Conservation (phyloP, 257 asterid species). For the Gardenia jasminoides region DNA sequence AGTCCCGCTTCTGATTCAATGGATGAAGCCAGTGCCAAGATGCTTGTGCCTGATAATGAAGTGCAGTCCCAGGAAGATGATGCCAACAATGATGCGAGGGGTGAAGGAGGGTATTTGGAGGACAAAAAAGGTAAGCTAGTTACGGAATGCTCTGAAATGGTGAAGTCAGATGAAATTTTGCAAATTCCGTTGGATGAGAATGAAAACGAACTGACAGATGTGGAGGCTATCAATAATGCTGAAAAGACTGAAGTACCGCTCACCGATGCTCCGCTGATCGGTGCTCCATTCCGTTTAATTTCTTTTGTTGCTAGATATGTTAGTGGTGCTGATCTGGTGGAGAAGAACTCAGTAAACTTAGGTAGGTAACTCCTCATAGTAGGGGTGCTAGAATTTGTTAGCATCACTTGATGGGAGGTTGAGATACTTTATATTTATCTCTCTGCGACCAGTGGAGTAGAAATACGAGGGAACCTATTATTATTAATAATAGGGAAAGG, state of each 20-base stretch:
- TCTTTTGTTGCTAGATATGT: constrained; percentile 93
- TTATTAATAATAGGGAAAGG: too few species aligned
- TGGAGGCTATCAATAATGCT: constrained; percentile 28
- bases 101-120: constrained; percentile 22
- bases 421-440: too few species aligned
- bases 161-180: constrained; percentile 57
- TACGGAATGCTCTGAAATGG: constrained; percentile 41
- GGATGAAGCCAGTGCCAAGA: constrained; percentile 31
- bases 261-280: constrained; percentile 77
- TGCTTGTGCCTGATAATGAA: constrained; percentile 32
- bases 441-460: too few species aligned
- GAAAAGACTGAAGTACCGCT: constrained; percentile 46
- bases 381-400: neutral
- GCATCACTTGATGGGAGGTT: neutral
- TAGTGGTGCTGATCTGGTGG: constrained; percentile 93
- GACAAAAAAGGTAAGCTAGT: constrained; percentile 17
- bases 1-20: constrained; percentile 27
- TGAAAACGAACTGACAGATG: constrained; percentile 31
- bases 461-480: neutral
- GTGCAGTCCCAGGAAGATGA: constrained; percentile 36
- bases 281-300: constrained; percentile 94
- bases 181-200: constrained; percentile 73
- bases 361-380: neutral
- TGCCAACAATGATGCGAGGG: constrained; percentile 32
- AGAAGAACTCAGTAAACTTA: constrained; percentile 36